Base-by-base conservation (phyloP, 306 rosid species). In the Biancaea sappan region DNA sequence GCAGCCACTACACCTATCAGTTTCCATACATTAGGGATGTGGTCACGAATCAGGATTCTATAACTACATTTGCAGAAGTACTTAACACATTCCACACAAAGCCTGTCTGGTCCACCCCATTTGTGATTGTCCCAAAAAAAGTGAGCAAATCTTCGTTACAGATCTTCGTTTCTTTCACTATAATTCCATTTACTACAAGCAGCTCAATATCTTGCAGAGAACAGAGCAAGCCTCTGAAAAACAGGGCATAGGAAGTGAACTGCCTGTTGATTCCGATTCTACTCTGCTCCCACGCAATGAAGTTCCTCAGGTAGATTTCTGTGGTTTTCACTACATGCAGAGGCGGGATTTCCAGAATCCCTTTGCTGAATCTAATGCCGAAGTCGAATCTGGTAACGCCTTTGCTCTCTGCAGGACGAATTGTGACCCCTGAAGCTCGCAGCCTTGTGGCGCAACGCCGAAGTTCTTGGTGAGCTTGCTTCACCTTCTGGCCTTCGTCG, bases 21-120 rank as follows among this genome's bases (percentile, higher is more conserved):
- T 66, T 66, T 76, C 80, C 80, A 76, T 19, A 76, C 74, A 48
- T 66, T 76, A 8, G 80, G 74, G 13, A 76, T 65, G 43, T 76
- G 80, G 38, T 76, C 74, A 0, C 29, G 63, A 18, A 66, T 54
- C 74, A 76, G 66, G 32, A 56, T 66, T 53, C 34, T 43, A 12
- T 76, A 76, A 47, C 80, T 65, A 4, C 22, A 19, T 66, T 76
- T 43, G 73, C 80, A 76, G n/a, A 54, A 41, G 59, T 53, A 76
- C 16, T 47, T 54, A 15, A 66, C 28, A 25, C 32, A 51, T 53
- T 66, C 80, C 10, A 43, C 72, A 66, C 65, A 54, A 41, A 7
- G 67, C 14, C 61, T 66, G 19, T 75, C 19, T 63, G 62, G 25
- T 70, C 71, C 40, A 71, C 69, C 19, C 35, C 84, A 18, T 81